Conservation (phyloP, 2,329 filamentous ascomycete genomes). For the Cadophora sp. region DNA sequence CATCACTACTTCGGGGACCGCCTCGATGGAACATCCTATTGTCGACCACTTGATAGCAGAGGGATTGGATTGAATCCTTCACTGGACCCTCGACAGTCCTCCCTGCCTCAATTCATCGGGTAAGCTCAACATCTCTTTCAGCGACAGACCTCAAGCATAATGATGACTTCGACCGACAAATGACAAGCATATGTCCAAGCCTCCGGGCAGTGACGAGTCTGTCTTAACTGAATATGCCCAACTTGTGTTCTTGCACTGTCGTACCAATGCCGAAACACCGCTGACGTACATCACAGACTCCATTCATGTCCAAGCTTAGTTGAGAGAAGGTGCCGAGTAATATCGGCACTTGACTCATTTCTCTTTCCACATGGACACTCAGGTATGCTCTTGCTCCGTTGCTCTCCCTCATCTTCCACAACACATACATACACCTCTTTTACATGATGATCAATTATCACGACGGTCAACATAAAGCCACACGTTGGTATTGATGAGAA, state of each 20-base stretch:
- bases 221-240: constrained; percentile 55
- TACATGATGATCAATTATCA: constrained; percentile 72
- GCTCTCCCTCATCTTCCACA: constrained; percentile 7
- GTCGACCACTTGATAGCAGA: not conserved
- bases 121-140: constrained; percentile 35
- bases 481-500: constrained; percentile 91
- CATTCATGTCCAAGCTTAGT: not conserved
- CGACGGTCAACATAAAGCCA: constrained; percentile 26
- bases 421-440: constrained; percentile 38
- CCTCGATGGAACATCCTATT: not conserved
- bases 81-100: constrained; percentile 9
- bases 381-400: constrained; percentile 29
- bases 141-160: constrained; percentile 49
- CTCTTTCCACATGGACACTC: not conserved
- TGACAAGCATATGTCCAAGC: constrained; percentile 99
- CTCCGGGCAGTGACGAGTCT: constrained; percentile 61
- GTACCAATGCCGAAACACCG: constrained; percentile 15
- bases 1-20: not conserved
- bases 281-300: constrained; percentile 29
- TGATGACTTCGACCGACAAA: constrained; percentile 85
- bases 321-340: not conserved
- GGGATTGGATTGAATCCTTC: not conserved
- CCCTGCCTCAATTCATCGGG: not conserved
- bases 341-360: not conserved
- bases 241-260: constrained; percentile 4